Evolutionary conservation across 306 rosid species (phyloP).

Genomic region (Lablab purpureus): DNA sequence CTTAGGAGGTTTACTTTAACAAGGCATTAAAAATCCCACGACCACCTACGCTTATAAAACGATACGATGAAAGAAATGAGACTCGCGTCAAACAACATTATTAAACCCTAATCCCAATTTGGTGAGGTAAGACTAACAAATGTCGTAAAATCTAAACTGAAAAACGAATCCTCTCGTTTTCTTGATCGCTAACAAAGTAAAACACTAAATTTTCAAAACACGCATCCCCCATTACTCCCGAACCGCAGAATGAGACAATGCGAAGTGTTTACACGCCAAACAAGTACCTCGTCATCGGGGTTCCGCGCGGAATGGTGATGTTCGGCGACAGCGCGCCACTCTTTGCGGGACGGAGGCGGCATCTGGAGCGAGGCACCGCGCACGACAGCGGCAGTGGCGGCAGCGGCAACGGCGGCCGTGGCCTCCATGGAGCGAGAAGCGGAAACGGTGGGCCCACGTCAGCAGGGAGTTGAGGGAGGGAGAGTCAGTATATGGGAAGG

Average conservation of each 20-base stretch:
- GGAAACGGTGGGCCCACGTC: conserved; percentile 52
- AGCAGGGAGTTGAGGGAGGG: neutral
- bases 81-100: neutral
- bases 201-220: neutral
- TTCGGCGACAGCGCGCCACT: conserved; percentile 90
- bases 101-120: conserved; percentile 47
- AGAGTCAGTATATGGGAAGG: neutral
- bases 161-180: neutral
- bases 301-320: conserved; percentile 76
- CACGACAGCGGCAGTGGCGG: conserved; percentile 46
- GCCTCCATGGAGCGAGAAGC: conserved; percentile 74
- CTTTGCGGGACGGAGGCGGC: conserved; percentile 64
- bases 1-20: neutral
- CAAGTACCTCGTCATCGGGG: conserved; percentile 77
- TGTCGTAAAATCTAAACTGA: conserved; percentile 17
- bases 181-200: neutral
- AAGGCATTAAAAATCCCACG: conserved; percentile 2
- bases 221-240: neutral
- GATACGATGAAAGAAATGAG: neutral
- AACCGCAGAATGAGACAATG: conserved; percentile 50
- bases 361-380: conserved; percentile 78
- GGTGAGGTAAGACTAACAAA: neutral
- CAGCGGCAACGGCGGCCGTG: conserved; percentile 61
- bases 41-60: neutral
- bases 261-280: conserved; percentile 34